phyloP scores from a whole-genome alignment of 2,329 filamentous ascomycete species.

The Fusarium hainanense region DNA sequence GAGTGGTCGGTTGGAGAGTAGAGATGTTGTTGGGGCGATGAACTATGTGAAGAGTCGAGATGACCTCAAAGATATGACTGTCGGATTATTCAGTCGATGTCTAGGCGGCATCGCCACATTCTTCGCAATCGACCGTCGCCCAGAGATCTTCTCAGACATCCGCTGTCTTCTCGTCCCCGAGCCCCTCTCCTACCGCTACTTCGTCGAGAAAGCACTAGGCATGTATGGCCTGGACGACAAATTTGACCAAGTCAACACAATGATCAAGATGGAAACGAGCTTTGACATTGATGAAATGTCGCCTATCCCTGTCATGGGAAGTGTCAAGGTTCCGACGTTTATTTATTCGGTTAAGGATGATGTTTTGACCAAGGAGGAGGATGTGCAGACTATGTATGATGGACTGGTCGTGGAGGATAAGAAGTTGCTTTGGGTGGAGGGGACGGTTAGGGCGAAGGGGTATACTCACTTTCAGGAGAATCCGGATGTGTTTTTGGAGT shows the following conservation, averaged over 20 bases:
- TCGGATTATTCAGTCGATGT: neutral
- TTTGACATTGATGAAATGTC: neutral
- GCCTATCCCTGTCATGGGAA: neutral
- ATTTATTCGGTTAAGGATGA: conserved; percentile 1
- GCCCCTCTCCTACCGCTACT: neutral
- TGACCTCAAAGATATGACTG: neutral
- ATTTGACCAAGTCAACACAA: neutral
- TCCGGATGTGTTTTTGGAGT: neutral
- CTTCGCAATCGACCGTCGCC: conserved; percentile 4
- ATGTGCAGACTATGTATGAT: conserved; percentile 7
- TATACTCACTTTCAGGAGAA: conserved; percentile 5
- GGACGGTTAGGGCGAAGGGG: neutral
- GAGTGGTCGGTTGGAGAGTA: neutral
- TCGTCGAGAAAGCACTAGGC: neutral
- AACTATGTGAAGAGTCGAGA: neutral
- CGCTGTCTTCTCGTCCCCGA: conserved; percentile 3
- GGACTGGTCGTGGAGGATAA: neutral
- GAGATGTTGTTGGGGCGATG: neutral
- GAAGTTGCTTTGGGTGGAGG: neutral
- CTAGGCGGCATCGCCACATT: neutral
- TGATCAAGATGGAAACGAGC: conserved; percentile 1
- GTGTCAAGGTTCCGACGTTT: neutral
- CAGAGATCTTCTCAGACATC: neutral
- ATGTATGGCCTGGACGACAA: neutral
- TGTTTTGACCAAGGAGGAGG: neutral